Conservation (phyloP, 2,329 filamentous ascomycete genomes). For the Didymella segeticola region DNA sequence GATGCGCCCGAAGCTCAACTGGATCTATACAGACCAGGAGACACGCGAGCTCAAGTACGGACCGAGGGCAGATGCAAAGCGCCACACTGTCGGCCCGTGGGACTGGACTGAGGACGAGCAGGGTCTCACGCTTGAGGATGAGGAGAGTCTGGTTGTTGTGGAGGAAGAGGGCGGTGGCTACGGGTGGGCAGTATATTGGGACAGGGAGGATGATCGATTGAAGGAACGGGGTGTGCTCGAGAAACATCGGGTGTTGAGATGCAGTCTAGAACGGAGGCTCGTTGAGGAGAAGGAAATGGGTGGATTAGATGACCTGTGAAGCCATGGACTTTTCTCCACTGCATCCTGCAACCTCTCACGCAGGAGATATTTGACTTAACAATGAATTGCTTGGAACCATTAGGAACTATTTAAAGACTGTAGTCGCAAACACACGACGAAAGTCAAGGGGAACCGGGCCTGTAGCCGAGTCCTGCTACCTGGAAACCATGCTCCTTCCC, state of each 20-base stretch:
- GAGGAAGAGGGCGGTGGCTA: constrained; percentile 57
- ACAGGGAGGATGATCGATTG: constrained; percentile 56
- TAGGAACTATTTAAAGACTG: too few species aligned
- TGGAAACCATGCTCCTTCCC: too few species aligned
- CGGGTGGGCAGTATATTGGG: constrained; percentile 62
- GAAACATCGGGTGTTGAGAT: constrained; percentile 52
- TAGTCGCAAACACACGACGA: too few species aligned
- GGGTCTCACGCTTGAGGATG: constrained; percentile 61
- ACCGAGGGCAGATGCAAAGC: constrained; percentile 73
- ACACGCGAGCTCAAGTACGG: constrained; percentile 69
- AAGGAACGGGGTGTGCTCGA: constrained; percentile 47
- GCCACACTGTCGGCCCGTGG: constrained; percentile 79
- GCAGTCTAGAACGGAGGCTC: constrained; percentile 54
- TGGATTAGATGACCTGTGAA: constrained; percentile 14
- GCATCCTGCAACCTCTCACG: too few species aligned
- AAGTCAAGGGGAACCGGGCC: too few species aligned
- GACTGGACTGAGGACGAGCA: constrained; percentile 73
- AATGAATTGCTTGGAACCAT: background rate
- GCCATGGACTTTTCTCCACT: too few species aligned
- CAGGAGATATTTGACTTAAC: too few species aligned
- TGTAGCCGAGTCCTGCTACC: too few species aligned
- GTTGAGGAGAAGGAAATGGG: constrained; percentile 30
- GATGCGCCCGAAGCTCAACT: constrained; percentile 63
- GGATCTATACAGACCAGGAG: constrained; percentile 69
- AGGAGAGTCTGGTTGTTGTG: constrained; percentile 64